Base-by-base conservation (phyloP, 163 green algal genomes). In the Smithsoniella earleae region DNA sequence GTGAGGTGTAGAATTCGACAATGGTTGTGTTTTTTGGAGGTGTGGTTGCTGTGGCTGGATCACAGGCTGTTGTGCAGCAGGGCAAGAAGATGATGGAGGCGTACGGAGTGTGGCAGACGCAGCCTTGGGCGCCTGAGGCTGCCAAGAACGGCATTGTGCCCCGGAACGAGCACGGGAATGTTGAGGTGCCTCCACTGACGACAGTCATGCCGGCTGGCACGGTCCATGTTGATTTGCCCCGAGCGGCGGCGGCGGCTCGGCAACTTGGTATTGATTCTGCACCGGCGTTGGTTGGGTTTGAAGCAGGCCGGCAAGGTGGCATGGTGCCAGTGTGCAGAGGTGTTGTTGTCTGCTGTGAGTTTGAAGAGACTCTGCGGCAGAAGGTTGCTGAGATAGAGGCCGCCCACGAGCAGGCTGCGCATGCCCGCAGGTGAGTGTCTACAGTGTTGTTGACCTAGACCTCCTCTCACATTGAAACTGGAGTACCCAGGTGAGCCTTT, bases 21-120 rank as follows among this genome's bases (percentile, higher is more conserved):
- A 49, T 49, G 40, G 13, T 49, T 49, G 40, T 49, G 40, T 49
- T 10, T 22, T 13, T 13, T 49, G 10, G 40, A 22, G 40, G 40
- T 49, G 10, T 10, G 40, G 40, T 49, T 49, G 13, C 10, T 49
- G 40, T 49, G 10, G 40, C 10, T 49, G 40, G 40, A 22, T 10
- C 40, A 13, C 40, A 49, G 40, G 40, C 40, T 10, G 10, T 22
- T 49, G 40, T 22, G 40, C 40, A 49, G 40, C 44, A 36, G 31
- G 38, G 73, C 52, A 46, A 55, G 40, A 25, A 34, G 18, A 73
- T 73, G 37, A 80, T 83, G 3, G n/a, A 58, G 27, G 79, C 94
- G 74, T 97, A 95, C 75, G 91, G 89, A 28, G 18, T 77, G n/a
- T 95, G 90, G 91, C 91, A 97, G 84, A 95, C 89, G 3, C 62